phyloP scores from a whole-genome alignment of 1,284 basidiomycete species.

The Apiotrichum mycotoxinovorans region DNA sequence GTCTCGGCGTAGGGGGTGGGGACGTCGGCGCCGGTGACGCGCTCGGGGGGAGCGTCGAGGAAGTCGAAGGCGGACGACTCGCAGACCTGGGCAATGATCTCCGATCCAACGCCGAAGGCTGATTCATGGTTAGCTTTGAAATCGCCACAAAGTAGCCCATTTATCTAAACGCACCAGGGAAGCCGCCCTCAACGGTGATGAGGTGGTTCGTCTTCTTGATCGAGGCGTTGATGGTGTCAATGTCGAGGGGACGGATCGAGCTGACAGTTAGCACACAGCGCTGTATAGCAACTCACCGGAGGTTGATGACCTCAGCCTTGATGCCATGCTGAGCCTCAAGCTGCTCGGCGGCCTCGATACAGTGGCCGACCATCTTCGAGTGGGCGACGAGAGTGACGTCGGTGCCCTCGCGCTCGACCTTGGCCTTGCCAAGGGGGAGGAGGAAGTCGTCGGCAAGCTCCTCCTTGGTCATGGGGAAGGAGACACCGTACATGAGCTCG shows the following conservation, averaged over 20 bases:
- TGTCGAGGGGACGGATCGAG: constrained; percentile 79
- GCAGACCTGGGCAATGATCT: constrained; percentile 93
- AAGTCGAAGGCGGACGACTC: constrained; percentile 96
- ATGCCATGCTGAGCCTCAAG: constrained; percentile 90
- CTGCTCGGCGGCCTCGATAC: constrained; percentile 84
- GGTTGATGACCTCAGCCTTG: constrained; percentile 97
- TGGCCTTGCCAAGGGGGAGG: constrained; percentile 95
- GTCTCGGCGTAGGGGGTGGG: constrained; percentile 91
- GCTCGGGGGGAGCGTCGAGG: constrained; percentile 95
- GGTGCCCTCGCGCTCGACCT: constrained; percentile 86
- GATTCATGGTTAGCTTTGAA: neutral
- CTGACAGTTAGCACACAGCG: constrained; percentile 10
- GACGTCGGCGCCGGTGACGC: constrained; percentile 92
- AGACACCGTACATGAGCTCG: constrained; percentile 96
- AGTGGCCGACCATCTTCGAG: constrained; percentile 91
- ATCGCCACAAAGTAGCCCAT: neutral
- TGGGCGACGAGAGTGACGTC: constrained; percentile 97
- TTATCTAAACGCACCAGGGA: constrained; percentile 59
- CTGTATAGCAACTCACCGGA: constrained; percentile 58
- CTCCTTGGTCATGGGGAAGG: constrained; percentile 92
- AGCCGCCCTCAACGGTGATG: constrained; percentile 94
- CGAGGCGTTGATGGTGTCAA: constrained; percentile 89
- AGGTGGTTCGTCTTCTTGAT: constrained; percentile 98
- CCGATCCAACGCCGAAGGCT: constrained; percentile 94
- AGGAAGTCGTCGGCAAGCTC: constrained; percentile 92